Evolutionary conservation across 2,329 filamentous ascomycete species (phyloP).

Genomic region (Colletotrichum sp.): DNA sequence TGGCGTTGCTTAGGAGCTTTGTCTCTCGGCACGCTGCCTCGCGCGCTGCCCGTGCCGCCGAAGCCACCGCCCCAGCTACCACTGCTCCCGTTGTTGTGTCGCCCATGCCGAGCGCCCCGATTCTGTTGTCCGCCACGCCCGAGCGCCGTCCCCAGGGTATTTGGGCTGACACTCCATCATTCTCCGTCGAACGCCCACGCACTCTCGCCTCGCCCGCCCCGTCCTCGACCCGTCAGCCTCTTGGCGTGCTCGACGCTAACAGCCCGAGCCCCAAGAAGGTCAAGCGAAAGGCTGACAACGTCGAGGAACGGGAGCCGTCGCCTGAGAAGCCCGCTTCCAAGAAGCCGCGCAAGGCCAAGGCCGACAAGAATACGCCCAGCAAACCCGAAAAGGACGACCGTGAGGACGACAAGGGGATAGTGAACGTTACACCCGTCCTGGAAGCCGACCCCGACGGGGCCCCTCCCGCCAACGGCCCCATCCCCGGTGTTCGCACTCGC

Average conservation of each 20-base stretch:
- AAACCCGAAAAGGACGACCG: background rate
- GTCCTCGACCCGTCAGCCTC: conserved; percentile 26
- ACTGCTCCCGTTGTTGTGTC: background rate
- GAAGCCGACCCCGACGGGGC: background rate
- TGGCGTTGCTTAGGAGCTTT: conserved; percentile 10
- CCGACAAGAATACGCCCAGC: conserved; percentile 7
- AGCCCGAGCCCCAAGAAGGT: conserved; percentile 41
- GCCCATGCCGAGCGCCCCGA: background rate
- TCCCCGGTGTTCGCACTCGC: conserved; percentile 5
- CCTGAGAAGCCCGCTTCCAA: conserved; percentile 19
- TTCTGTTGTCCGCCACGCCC: background rate
- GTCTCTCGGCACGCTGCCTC: conserved; percentile 26
- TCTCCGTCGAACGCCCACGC: background rate
- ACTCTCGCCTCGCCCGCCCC: background rate
- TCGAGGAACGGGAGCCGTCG: conserved; percentile 13
- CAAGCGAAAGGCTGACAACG: conserved; percentile 37
- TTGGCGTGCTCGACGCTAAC: conserved; percentile 39
- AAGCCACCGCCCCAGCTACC: conserved; percentile 3
- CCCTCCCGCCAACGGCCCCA: background rate
- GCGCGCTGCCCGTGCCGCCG: conserved; percentile 35
- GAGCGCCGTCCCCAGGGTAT: conserved; percentile 5
- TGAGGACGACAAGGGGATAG: background rate
- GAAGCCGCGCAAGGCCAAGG: conserved; percentile 27
- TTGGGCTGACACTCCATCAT: background rate
- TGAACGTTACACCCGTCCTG: background rate